phyloP scores from a whole-genome alignment of 345 rosid species.

The Draba incana region DNA sequence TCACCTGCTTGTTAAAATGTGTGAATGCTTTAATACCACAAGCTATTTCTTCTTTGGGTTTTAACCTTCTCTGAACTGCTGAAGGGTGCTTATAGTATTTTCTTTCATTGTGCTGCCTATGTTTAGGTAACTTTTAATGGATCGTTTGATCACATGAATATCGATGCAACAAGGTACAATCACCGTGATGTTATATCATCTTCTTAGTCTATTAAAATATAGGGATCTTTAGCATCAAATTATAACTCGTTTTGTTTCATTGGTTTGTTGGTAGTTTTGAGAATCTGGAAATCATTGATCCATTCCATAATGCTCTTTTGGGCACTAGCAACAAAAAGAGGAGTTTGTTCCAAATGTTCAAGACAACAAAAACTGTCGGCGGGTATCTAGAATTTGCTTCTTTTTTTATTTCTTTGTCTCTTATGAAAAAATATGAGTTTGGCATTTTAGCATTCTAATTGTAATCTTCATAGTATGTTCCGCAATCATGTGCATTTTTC shows the following conservation, averaged over 20 bases:
- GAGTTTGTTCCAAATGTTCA: constrained; percentile 93
- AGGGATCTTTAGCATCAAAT: neutral
- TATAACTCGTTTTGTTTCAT: constrained; percentile 13
- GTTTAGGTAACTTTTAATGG: constrained; percentile 93
- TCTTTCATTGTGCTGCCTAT: constrained; percentile 26
- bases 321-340: constrained; percentile 92
- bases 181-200: constrained; percentile 16
- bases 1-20: too few relatives aligned
- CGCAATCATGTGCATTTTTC: constrained; percentile 8
- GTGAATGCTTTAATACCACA: too few relatives aligned
- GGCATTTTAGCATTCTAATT: constrained; percentile 17
- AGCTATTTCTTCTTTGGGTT: constrained; percentile 18
- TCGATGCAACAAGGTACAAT: constrained; percentile 88
- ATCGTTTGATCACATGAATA: constrained; percentile 94
- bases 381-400: constrained; percentile 56
- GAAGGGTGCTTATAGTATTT: constrained; percentile 13
- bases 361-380: constrained; percentile 94
- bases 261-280: constrained; percentile 66
- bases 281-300: constrained; percentile 91
- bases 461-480: constrained; percentile 15
- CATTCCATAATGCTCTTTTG: constrained; percentile 75
- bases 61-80: neutral
- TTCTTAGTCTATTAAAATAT: constrained; percentile 11
- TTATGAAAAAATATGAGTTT: constrained; percentile 23
- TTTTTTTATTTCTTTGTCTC: neutral